These are phyloP conservation scores for Centella asiatica DNA, from an alignment of 129 eudicot species.

Conservation along the genomic window DNA sequence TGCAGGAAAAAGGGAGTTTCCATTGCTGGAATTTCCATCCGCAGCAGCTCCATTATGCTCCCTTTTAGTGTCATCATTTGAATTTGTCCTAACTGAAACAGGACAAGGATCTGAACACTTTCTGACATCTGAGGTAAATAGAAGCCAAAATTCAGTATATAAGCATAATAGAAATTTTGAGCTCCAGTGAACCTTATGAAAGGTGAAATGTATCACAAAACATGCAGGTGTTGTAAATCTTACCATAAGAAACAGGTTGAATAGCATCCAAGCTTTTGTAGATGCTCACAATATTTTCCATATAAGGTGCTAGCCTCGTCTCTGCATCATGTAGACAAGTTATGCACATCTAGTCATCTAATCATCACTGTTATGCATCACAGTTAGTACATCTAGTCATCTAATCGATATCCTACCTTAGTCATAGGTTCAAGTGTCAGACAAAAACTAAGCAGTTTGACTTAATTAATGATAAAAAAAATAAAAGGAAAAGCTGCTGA, in stretches of 20 bases:
- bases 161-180: neutral
- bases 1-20: constrained; percentile 9
- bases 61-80: constrained; percentile 7
- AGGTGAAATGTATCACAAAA: neutral
- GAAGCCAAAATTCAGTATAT: neutral
- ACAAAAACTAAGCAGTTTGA: no score
- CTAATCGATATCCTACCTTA: no score
- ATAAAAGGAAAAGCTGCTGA: no score
- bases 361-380: neutral
- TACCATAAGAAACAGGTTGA: constrained; percentile 43
- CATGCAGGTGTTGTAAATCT: neutral
- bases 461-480: no score
- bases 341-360: neutral
- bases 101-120: constrained; percentile 6
- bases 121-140: constrained; percentile 19
- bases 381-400: no score
- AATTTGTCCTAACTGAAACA: constrained; percentile 15
- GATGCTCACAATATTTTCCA: constrained; percentile 60
- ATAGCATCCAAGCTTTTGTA: constrained; percentile 49
- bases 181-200: neutral
- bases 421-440: no score
- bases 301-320: constrained; percentile 47
- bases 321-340: constrained; percentile 33
- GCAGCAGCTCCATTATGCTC: constrained; percentile 17
- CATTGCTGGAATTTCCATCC: constrained; percentile 33